Base-by-base conservation (phyloP, 129 eudicot species). In the Kitagawia praeruptora region DNA sequence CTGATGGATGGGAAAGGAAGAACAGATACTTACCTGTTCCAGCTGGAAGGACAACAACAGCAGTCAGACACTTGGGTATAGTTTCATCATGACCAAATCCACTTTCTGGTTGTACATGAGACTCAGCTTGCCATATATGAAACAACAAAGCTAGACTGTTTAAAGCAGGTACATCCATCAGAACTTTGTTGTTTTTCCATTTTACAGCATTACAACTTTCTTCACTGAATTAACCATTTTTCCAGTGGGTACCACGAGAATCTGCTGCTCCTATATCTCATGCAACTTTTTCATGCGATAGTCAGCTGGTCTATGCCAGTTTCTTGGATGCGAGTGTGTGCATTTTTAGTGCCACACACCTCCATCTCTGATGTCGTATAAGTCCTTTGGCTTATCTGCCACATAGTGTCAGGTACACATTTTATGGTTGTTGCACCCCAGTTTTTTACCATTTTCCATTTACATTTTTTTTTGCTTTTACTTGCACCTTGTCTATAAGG, bases 1-100 rank as follows among this genome's bases (percentile, higher is more conserved):
- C 97, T 23, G 98, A 93, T 74, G 91, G 85, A 66, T 93, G 98
- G 98, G 97, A 93, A 84, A 93, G 91, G 83, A 88, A 82, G 75
- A 45, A 90, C 25, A 84, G 92, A 76, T 87, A 82, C 67, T 84
- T 93, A 79, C 95, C 85, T 78, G 87, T 91, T 75, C 98, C 97
- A 69, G 72, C 89, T 8, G 98, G 96, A 49, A 85, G 93, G 75
- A 78, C 87, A 11, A 87, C 89, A 28, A 49, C 88, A 42, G 81
- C 88, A 82, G 41, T 88, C 98, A 0, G 94, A 93, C 75, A 93
- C 98, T 28, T 93, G 97, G 21, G 97, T 93, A 75, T 97, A 93
- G 79, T 93, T 93, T 87, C 97, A 93, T 85, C 91, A 89, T 48
- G 98, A 93, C 85, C 98, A 93, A 82, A 86, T 78, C 77, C 97